Evolutionary conservation across 495 filamentous ascomycete species (phyloP), one percentile per base, ranked within the genome.

Genomic region (Xylaria intraflava): DNA sequence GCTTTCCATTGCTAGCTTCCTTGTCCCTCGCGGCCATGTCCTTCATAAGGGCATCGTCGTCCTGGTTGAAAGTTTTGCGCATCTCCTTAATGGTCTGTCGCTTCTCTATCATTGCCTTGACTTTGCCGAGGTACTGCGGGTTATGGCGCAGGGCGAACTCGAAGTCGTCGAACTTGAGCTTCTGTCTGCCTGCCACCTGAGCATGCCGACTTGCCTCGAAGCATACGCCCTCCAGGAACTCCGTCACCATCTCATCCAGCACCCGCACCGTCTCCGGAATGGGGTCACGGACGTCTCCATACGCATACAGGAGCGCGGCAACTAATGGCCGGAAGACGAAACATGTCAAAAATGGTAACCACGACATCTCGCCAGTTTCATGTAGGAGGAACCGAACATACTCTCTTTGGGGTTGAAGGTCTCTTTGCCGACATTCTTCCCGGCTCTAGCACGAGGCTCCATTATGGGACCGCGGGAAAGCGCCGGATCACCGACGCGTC

Each of bases 111-210:
- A 94, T 75, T 68, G 95, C 90, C 73, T 89, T 82, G 51, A 96
- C 88, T 70, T 93, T 85, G 20, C 93, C 93, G 42, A 96, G 79
- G 66, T 93, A 90, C 59, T 79, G 73, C 20, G 87, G 83, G 62
- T 96, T 93, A 30, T 84, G 81, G 29, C 94, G 82, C 48, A 96
- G 81, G 27, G 88, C 88, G 63, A 93, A 97, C 63, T 91, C 88
- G 75, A 97, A 95, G 67, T 98, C 93, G 58, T 98, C 93, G 51
- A 95, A 87, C 65, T 98, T 98, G 72, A 96, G 88, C 72, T 98
- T 98, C 62, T 92, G 87, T 6, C 93, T 83, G 3, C 89, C 83
- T 2, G 86, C 81, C 67, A 93, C 83, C 61, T 85, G 82, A 0
- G 93, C 93, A 58, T 83, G 83, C 20, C 85, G 80, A 23, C 87